Base-by-base conservation (phyloP, 2,329 filamentous ascomycete genomes). In the Coniella lustricola region DNA sequence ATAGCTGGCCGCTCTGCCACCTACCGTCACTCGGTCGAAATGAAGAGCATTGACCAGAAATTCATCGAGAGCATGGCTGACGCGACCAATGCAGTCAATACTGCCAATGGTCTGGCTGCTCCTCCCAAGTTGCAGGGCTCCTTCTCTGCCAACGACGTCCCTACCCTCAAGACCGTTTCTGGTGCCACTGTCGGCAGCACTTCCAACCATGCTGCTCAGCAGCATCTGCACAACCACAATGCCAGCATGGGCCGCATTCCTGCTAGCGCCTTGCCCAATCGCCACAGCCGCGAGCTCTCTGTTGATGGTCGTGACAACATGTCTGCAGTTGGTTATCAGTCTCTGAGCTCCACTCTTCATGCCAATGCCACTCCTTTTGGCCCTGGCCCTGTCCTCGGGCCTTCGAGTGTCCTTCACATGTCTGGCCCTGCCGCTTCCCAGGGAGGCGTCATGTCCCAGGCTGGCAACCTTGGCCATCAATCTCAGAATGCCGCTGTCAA, bases 111-210 rank as follows among this genome's bases (percentile, higher is more conserved):
- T 51, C 76, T 85, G 64, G 74, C 79, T 21, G 79, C 79, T 46
- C 79, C 85, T 32, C 81, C 84, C 25, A 89, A 87, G 71, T 67
- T 95, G 50, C 87, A 90, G 67, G 84, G 86, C 38, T 96, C 91
- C 0, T 96, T 87, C 70, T 96, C 93, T 9, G 82, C 88, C 46
- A 93, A 86, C 65, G 90, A 97, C 60, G 76, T 96, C 17, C 87
- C 90, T 4, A 94, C 90, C 7, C 73, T 90, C 60, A 95, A 93
- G 76, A 84, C 75, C 56, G 73, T 77, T 46, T 76, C 77, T 47
- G 74, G 69, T 41, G 66, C 73, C 43, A 69, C 75, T 41, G 61
- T 65, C 48, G 43, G 63, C 59, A 76, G 72, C 53, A 69, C 73
- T 51, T 79, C 79, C 63, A 77, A 76, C 52, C 77, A 81, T 57